Evolutionary conservation across 805 yeast species (phyloP).

Genomic region (Wickerhamomyces kurtzmanii): DNA sequence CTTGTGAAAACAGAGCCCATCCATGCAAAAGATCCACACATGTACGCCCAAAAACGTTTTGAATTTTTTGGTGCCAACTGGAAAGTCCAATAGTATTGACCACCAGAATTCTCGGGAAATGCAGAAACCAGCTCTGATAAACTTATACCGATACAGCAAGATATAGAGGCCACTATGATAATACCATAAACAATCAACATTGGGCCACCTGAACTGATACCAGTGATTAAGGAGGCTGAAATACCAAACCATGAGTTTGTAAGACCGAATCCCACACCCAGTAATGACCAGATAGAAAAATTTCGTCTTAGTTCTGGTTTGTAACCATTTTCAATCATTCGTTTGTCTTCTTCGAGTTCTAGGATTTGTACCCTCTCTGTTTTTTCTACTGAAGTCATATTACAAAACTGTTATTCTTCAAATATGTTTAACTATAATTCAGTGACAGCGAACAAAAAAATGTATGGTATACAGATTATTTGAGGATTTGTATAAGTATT

Average conservation of each 20-base stretch:
- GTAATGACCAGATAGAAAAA: slow-evolving; percentile 34
- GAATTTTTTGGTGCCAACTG: slow-evolving; percentile 35
- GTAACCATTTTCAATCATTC: slow-evolving; percentile 2
- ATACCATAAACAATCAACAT: slow-evolving; percentile 47
- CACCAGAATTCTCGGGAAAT: slow-evolving; percentile 45
- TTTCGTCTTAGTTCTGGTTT: slow-evolving; percentile 14
- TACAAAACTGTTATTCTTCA: too few species aligned
- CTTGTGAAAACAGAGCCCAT: slow-evolving; percentile 53
- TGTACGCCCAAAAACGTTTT: slow-evolving; percentile 32
- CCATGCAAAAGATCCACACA: slow-evolving; percentile 56
- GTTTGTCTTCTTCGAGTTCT: slow-evolving; percentile 1
- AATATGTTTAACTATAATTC: too few species aligned
- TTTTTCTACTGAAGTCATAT: too few species aligned
- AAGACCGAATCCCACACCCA: slow-evolving; percentile 52
- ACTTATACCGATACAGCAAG: slow-evolving; percentile 37
- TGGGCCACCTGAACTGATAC: slow-evolving; percentile 51
- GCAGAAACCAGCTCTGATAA: slow-evolving; percentile 45
- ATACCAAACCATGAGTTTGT: slow-evolving; percentile 58
- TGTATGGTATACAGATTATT: too few species aligned
- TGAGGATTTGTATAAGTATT: too few species aligned
- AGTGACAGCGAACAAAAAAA: too few species aligned
- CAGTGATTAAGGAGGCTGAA: slow-evolving; percentile 43
- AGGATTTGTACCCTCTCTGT: too few species aligned
- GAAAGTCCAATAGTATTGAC: slow-evolving; percentile 51
- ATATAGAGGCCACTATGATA: slow-evolving; percentile 35